These are phyloP conservation scores for Russula earlei DNA, from an alignment of 768 basidiomycete species.

Conservation along the genomic window DNA sequence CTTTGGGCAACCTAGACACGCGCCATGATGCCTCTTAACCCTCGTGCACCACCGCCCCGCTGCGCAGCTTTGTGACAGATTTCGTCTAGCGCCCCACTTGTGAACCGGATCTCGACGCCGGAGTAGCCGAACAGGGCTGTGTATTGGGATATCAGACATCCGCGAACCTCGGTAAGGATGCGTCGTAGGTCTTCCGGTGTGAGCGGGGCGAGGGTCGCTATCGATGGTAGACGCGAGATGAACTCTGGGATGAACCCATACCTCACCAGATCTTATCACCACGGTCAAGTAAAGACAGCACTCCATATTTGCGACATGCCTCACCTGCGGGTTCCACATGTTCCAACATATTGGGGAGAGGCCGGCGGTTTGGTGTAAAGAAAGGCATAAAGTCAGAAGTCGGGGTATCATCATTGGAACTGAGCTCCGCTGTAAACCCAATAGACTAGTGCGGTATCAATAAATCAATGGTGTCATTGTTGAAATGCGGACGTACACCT, in stretches of 20 bases:
- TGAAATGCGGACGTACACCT: conserved; percentile 47
- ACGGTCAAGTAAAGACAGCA: background rate
- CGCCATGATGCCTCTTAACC: conserved; percentile 83
- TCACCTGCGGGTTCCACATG: conserved; percentile 62
- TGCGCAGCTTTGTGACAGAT: conserved; percentile 72
- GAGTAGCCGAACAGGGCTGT: conserved; percentile 74
- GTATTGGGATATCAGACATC: conserved; percentile 87
- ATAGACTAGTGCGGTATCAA: conserved; percentile 53
- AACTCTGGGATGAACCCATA: conserved; percentile 98
- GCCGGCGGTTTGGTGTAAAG: conserved; percentile 65
- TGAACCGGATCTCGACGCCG: conserved; percentile 81
- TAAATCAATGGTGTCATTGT: background rate
- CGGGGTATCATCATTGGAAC: conserved; percentile 32
- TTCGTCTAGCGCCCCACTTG: conserved; percentile 66
- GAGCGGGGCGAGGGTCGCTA: conserved; percentile 74
- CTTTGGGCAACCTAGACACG: conserved; percentile 10
- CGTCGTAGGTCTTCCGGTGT: conserved; percentile 74
- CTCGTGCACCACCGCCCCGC: conserved; percentile 85
- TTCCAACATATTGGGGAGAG: conserved; percentile 48
- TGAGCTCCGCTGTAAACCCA: conserved; percentile 61
- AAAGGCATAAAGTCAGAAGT: conserved; percentile 44
- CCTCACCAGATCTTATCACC: conserved; percentile 58
- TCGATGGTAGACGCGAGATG: conserved; percentile 85
- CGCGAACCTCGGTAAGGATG: conserved; percentile 89
- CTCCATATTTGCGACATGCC: conserved; percentile 6